phyloP scores from a whole-genome alignment of 164 flowering plant genomes.

The Vitis riparia region DNA sequence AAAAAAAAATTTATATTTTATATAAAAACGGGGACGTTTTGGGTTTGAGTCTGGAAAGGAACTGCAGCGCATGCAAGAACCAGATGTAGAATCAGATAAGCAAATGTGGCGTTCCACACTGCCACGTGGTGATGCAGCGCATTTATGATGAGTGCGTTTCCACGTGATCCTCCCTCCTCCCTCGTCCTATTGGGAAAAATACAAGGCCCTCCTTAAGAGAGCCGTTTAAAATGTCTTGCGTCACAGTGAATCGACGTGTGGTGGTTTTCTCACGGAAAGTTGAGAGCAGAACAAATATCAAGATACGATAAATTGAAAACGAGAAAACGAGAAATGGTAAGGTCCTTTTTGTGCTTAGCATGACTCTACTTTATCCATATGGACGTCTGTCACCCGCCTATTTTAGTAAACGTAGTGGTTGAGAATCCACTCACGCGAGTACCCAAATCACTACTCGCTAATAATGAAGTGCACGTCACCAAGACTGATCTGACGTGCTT shows the following conservation, averaged over 20 bases:
- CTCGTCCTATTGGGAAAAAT: not conserved
- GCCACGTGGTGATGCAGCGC: not conserved
- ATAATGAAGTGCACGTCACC: not conserved
- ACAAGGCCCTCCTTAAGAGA: constrained; percentile 10
- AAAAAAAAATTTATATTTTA: too few species aligned
- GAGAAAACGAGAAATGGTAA: not conserved
- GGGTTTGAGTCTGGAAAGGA: too few species aligned
- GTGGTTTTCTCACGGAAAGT: not conserved
- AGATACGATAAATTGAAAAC: constrained; percentile 1
- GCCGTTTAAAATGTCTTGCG: constrained; percentile 21
- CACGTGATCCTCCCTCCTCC: not conserved
- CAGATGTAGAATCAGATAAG: too few species aligned
- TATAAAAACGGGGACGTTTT: too few species aligned
- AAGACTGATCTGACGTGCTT: not conserved
- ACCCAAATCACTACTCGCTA: not conserved
- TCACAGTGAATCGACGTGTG: constrained; percentile 15
- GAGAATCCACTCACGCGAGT: not conserved
- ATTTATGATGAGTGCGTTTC: not conserved
- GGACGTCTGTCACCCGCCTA: constrained; percentile 4
- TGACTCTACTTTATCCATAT: constrained; percentile 2
- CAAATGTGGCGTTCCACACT: not conserved
- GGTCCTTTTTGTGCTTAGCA: not conserved
- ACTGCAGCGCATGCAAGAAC: too few species aligned
- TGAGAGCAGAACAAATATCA: not conserved
- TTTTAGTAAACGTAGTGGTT: not conserved